Evolutionary conservation across 495 filamentous ascomycete species (phyloP), one percentile per base, ranked within the genome.

Genomic region (Niebla homalea): DNA sequence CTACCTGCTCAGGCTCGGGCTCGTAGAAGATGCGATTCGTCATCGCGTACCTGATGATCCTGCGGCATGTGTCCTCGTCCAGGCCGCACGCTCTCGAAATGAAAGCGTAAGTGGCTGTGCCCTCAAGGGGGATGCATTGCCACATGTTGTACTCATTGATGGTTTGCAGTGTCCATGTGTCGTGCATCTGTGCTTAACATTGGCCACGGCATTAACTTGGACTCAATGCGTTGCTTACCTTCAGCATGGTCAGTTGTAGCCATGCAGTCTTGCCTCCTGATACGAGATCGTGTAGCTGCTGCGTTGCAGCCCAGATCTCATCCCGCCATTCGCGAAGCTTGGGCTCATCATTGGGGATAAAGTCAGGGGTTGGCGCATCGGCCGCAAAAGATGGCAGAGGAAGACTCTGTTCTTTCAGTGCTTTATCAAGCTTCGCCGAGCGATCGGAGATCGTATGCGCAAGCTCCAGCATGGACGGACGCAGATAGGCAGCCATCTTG

Each of bases 11-110:
- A 0, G 67, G 69, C 19, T 38, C 46, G 0, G 70, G 66, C 45
- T 79, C 75, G 25, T 61, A 56, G 64, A 80, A 79, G 47, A 79
- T 70, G n/a, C 63, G 62, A 49, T 75, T 72, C 42, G 70, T 75
- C 64, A 77, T 77, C 40, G 70, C 72, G 46, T 76, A 63, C 5
- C 74, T 72, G 20, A 79, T 53, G 12, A 75, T 37, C 22, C 75
- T 70, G 21, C 68, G 63, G 14, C 77, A 55, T 50, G 70, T 69
- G 55, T 63, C 57, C 36, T 71, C 60, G 46, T 71, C 68, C 8
- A 76, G 56, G 1, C 62, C 48, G 0, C 64, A 67, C 46, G 64
- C 62, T 42, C 54, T 26, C n/a, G 71, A 58, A 4, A 77, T 66
- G 42, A 69, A 59, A 15, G 57, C 39, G 43, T 70, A 70, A 7